Conservation (phyloP, 208 protist genomes). For the Wallacemonas sp. region DNA sequence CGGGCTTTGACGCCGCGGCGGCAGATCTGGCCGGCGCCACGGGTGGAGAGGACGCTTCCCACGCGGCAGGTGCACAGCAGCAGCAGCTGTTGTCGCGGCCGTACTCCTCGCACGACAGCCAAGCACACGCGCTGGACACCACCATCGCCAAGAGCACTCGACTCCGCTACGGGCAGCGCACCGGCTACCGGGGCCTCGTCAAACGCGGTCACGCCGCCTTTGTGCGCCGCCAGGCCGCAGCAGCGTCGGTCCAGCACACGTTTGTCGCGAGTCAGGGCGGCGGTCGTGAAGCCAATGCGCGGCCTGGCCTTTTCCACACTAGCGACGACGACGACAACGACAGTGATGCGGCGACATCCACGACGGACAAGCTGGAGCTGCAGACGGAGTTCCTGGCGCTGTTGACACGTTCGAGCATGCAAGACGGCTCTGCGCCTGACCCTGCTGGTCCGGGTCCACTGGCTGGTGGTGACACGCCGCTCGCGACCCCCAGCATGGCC, state of each 20-base stretch:
- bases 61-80: too few species aligned
- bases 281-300: too few species aligned
- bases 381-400: conserved; percentile 6
- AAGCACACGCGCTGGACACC: not conserved
- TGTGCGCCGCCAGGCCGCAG: conserved; percentile 18
- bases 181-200: conserved; percentile 20
- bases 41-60: too few species aligned
- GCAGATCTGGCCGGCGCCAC: not conserved
- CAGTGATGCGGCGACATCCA: not conserved
- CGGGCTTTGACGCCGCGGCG: not conserved
- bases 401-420: not conserved
- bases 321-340: not conserved
- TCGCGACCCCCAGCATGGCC: too few species aligned
- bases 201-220: conserved; percentile 16
- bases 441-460: too few species aligned
- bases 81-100: too few species aligned
- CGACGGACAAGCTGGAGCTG: not conserved
- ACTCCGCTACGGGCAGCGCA: not conserved
- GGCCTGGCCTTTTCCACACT: too few species aligned
- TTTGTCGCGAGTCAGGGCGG: too few species aligned
- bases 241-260: not conserved
- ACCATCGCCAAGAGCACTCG: conserved; percentile 5
- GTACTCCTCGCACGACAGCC: not conserved
- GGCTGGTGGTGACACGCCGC: too few species aligned
- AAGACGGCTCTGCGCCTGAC: not conserved